Percentiles rank a stretch among this genome's conserved stretches.
Evolutionary conservation across 2,329 filamentous ascomycete genomes (phyloP).

Genomic region (Rugonectria rugulosa): DNA sequence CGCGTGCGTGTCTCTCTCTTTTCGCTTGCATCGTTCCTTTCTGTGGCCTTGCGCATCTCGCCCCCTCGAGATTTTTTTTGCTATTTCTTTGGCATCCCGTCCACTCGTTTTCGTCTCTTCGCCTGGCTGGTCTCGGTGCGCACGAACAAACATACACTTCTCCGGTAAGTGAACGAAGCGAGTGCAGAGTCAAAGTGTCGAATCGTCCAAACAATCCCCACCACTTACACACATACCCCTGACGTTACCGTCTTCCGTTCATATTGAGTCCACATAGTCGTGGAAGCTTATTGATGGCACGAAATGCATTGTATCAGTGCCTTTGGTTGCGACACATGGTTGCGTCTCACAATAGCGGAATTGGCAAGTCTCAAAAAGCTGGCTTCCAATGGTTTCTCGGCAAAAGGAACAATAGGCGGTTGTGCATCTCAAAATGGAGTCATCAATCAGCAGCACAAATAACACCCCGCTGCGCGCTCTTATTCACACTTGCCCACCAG

Average conservation of each 20-base stretch:
- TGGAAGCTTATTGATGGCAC: neutral
- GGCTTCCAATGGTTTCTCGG: neutral
- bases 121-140: conserved; percentile 18
- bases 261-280: neutral
- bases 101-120: conserved; percentile 15
- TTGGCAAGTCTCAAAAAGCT: conserved; percentile 1
- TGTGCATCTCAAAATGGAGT: conserved; percentile 5
- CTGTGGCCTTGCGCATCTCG: conserved; percentile 10
- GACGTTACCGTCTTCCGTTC: neutral
- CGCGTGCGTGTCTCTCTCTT: conserved; percentile 34
- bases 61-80: conserved; percentile 18
- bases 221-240: neutral
- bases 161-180: conserved; percentile 12
- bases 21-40: conserved; percentile 26
- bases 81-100: conserved; percentile 8
- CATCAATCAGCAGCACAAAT: conserved; percentile 4
- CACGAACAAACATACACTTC: neutral
- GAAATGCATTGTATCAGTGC: conserved; percentile 4
- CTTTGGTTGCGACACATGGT: conserved; percentile 7
- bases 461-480: conserved; percentile 6
- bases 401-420: neutral
- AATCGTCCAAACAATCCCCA: neutral
- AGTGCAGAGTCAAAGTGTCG: neutral
- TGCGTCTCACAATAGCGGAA: neutral
- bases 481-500: conserved; percentile 9